Conservation (phyloP, 192 early-diverging fungal species). For the Chytriomyces sp. region DNA sequence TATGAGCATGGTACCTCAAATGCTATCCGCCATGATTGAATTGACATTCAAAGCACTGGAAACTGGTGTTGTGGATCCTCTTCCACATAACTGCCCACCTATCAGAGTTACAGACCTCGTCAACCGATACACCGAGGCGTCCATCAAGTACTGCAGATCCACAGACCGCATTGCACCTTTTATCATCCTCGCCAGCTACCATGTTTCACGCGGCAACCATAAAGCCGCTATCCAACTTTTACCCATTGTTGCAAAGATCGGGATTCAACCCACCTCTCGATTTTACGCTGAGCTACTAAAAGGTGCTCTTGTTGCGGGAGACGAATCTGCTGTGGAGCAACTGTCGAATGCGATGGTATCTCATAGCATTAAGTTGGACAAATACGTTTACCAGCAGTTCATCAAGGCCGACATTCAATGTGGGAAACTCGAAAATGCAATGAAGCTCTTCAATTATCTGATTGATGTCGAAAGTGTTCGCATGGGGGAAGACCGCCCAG, state of each 20-base stretch:
- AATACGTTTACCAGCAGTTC: constrained; percentile 9
- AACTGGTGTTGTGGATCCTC: not conserved
- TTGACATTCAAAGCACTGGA: not conserved
- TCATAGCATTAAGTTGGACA: not conserved
- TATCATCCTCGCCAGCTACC: not conserved
- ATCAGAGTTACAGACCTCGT: not conserved
- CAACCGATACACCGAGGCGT: not conserved
- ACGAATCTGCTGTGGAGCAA: not conserved
- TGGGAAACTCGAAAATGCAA: not conserved
- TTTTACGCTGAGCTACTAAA: constrained; percentile 4
- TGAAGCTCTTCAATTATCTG: not conserved
- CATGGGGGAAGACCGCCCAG: no score
- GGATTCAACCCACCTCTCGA: not conserved
- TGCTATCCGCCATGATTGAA: not conserved
- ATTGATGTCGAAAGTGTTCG: not conserved
- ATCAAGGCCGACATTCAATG: constrained; percentile 8
- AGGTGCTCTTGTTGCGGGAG: not conserved
- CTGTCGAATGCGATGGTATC: not conserved
- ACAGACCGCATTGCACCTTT: not conserved
- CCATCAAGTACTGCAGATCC: not conserved
- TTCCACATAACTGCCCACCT: not conserved
- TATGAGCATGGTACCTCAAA: not conserved
- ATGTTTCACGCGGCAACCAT: not conserved
- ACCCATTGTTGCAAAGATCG: not conserved
- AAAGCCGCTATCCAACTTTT: not conserved